These are phyloP conservation scores for Aaosphaeria arxii DNA, from an alignment of 2,329 filamentous ascomycete genomes.

Conservation along the genomic window DNA sequence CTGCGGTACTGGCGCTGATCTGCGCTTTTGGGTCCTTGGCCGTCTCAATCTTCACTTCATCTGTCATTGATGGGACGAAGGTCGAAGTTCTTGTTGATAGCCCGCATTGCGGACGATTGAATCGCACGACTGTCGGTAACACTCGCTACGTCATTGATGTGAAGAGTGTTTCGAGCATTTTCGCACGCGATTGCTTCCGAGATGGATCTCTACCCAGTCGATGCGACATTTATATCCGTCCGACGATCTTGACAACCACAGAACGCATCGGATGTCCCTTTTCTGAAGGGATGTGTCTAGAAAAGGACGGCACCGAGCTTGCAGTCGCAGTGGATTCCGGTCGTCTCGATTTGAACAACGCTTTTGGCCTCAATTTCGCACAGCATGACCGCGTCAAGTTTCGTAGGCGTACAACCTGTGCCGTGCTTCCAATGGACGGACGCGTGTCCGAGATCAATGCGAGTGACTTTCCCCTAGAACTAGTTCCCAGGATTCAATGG, in stretches of 20 bases:
- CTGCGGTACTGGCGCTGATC: background rate
- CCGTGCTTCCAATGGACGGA: constrained; percentile 1
- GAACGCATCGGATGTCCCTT: background rate
- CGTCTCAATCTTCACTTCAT: background rate
- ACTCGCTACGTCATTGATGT: background rate
- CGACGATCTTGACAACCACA: background rate
- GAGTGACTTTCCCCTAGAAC: background rate
- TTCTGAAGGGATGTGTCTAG: background rate
- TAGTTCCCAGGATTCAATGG: background rate
- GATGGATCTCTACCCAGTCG: background rate
- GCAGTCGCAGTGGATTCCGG: constrained; percentile 11
- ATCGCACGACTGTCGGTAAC: background rate
- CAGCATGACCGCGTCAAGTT: background rate
- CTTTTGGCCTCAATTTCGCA: constrained; percentile 5
- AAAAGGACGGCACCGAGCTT: background rate
- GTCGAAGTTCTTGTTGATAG: background rate
- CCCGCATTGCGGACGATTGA: background rate
- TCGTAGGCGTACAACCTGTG: constrained; percentile 8
- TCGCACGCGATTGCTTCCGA: background rate
- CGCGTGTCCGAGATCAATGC: constrained; percentile 1
- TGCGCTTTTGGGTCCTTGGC: background rate
- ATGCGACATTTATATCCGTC: background rate
- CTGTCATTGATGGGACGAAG: background rate
- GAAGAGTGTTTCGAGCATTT: background rate
- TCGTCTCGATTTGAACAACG: constrained; percentile 8